Conservation (phyloP, 805 yeast species). For the Wickerhamomyces chaumierensis region DNA sequence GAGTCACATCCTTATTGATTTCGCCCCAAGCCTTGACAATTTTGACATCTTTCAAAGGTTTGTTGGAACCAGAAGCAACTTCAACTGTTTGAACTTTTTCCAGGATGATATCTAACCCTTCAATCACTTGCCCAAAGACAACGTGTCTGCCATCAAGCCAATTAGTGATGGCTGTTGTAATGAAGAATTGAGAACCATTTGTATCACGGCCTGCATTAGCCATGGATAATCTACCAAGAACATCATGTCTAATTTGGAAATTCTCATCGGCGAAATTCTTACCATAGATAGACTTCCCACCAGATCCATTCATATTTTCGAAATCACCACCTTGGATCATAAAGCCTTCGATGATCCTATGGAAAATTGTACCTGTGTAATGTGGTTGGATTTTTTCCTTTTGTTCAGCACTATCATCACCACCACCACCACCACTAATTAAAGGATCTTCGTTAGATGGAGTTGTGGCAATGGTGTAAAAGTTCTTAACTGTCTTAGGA, state of each 20-base stretch:
- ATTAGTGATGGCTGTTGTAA: constrained; percentile 41
- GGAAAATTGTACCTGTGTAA: constrained; percentile 54
- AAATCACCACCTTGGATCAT: constrained; percentile 89
- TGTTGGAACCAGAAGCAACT: constrained; percentile 14
- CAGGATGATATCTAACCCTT: constrained; percentile 50
- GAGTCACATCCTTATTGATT: constrained; percentile 10
- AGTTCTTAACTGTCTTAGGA: constrained; percentile 55
- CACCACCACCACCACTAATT: too few species aligned
- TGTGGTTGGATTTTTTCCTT: too few species aligned
- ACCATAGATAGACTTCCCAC: constrained; percentile 77
- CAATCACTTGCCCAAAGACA: constrained; percentile 67
- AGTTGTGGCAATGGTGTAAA: constrained; percentile 33
- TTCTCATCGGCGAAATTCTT: constrained; percentile 67
- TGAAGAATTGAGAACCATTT: constrained; percentile 62
- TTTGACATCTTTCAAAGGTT: constrained; percentile 32
- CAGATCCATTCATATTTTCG: constrained; percentile 52
- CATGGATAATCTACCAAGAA: constrained; percentile 61
- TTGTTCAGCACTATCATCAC: too few species aligned
- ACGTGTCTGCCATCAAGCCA: constrained; percentile 53
- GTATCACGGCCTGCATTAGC: constrained; percentile 61
- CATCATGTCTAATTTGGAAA: constrained; percentile 53
- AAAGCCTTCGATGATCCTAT: constrained; percentile 60
- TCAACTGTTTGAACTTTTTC: constrained; percentile 45
- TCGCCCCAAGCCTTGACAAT: constrained; percentile 26
- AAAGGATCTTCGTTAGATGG: too few species aligned